Base-by-base conservation (phyloP, 139 green algal genomes). In the Haematococcus lacustris region DNA sequence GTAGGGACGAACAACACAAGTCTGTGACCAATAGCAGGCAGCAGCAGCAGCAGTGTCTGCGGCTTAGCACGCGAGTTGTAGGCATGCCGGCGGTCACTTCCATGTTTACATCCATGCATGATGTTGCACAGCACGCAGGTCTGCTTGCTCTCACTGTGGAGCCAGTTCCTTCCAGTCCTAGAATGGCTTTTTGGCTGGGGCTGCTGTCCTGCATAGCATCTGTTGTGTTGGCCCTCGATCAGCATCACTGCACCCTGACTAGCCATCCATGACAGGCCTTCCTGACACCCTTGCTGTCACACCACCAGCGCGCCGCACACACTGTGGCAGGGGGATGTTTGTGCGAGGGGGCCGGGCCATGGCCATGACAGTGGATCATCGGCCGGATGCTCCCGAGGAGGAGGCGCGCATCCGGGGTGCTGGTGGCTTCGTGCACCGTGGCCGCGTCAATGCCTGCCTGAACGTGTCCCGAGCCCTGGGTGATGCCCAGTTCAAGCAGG, bases 401-500 rank as follows among this genome's bases (percentile, higher is more conserved):
- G 67, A 72, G 67, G 67, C 47, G 43, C 67, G 67, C 32, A 72
- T 72, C 43, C 67, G 67, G 30, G 26, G 65, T 38, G 75, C 75
- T 1, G 75, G 75, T 33, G 75, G 75, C 13, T 80, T 80, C 28
- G 75, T 80, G 63, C 39, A 76, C 51, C 69, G 65, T 51, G 75
- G 75, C 26, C 70, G 75, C 35, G 71, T 80, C 35, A 80, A 80
- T n/a, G 70, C 70, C 38, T 76, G 74, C 70, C 75, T 80, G 13
- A 80, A 80, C 51, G 73, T 80, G 39, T 74, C 64, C 51, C 63
- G 75, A 9, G 75, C 75, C 3, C 73, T 83, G 35, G 70, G 78
- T 4, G 73, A 77, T 37, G 68, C 68, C 3, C 76, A 73, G 33
- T 83, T 79, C 35, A 83, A 83, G 51, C 71, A 77, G 76, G 76